A percentile compares a stretch with the other conserved stretches of the same genome.
Conservation (phyloP, 352 stramenopile species). For the Phytopythium mirpurense region DNA sequence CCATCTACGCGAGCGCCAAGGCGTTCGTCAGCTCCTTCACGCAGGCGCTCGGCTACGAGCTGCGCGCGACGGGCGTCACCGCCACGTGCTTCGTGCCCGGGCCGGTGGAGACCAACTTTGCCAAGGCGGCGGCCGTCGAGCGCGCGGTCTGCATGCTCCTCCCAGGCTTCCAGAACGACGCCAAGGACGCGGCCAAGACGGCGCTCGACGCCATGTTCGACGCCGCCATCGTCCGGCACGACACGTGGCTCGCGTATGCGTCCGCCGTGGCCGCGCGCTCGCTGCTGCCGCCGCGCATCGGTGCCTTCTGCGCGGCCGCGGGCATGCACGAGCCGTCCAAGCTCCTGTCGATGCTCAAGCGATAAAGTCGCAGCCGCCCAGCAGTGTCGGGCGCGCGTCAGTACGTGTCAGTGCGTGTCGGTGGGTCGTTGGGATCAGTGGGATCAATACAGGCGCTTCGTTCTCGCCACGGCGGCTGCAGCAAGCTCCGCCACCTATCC, state of each 20-base stretch:
- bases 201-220: slow-evolving; percentile 63
- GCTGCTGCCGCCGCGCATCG: slow-evolving; percentile 24
- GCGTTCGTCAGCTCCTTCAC: slow-evolving; percentile 69
- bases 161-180: slow-evolving; percentile 27
- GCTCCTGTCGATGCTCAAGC: slow-evolving; percentile 30
- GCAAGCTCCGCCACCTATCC: too few relatives aligned
- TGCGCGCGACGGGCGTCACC: slow-evolving; percentile 64
- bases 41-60: slow-evolving; percentile 77
- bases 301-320: slow-evolving; percentile 17
- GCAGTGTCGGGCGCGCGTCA: too few relatives aligned
- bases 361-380: slow-evolving; percentile 21
- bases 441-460: neutral
- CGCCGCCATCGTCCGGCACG: slow-evolving; percentile 39
- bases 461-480: neutral
- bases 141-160: slow-evolving; percentile 33
- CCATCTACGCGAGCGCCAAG: slow-evolving; percentile 80
- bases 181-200: slow-evolving; percentile 46
- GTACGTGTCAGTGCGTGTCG: too few relatives aligned
- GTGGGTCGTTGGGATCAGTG: neutral
- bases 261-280: slow-evolving; percentile 17
- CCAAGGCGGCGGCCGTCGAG: slow-evolving; percentile 29
- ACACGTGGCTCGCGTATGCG: slow-evolving; percentile 44
- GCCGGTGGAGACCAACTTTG: slow-evolving; percentile 69
- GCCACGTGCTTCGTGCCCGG: slow-evolving; percentile 79
- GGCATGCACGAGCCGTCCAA: slow-evolving; percentile 32